Base-by-base conservation (phyloP, 164 flowering plant genomes). In the Stephania cephalantha region DNA sequence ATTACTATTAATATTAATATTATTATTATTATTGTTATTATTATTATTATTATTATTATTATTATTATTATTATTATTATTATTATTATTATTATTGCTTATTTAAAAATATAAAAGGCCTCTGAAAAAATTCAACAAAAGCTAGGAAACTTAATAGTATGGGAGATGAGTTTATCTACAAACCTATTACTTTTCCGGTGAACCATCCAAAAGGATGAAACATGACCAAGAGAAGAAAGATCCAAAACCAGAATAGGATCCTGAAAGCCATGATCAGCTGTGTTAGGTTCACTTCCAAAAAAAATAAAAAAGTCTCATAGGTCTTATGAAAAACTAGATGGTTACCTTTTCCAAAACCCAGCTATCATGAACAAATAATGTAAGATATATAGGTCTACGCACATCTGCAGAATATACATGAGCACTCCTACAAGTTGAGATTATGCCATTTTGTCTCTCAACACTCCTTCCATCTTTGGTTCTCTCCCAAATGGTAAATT, bases 291-390 rank as follows among this genome's bases (percentile, higher is more conserved):
- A 45, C 46, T 30, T 22, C 12, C 67, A 4, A 12, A 17, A 15
- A 50, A 0, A 45, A 18, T 29, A 31, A 25, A 42, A 72, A 63
- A 63, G 66, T 46, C 10, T 68, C 46, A 69, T 35, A 45, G 17
- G 12, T 52, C 17, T 30, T 17, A 55, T 44, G 63, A 58, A 48
- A 70, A 35, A 46, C 64, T 4, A 7, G 75, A 70, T 53, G 44
- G 5, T 71, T 75, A 96, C 99, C 99, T 90, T 94, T 78, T 96
- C 99, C 82, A 90, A 69, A 79, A 81, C 82, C 98, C 99, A 96
- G 72, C 98, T 98, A 78, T 93, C 97, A 70, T 96, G 91, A 78
- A 88, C 83, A 84, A 81, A 82, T 75, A 94, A 79, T 44, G 92
- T 83, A 68, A 96, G 85, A 79, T 89, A 96, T 70, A 96, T 69